Evolutionary conservation across 2,329 filamentous ascomycete genomes (phyloP), one percentile per base, ranked within the genome.

Genomic region (Westerdykella sp.): DNA sequence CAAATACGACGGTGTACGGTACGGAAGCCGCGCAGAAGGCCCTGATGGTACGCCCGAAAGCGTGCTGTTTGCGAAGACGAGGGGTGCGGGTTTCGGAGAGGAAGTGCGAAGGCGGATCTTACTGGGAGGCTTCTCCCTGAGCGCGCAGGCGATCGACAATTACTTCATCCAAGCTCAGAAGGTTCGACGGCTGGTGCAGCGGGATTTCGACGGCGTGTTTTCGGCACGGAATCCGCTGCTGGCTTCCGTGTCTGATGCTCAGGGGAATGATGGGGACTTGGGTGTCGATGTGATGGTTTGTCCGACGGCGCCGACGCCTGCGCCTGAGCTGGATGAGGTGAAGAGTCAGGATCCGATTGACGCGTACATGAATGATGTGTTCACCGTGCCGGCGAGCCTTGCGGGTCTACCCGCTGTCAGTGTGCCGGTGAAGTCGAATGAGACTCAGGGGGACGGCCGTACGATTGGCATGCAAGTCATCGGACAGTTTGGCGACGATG

Each of bases 1-100:
- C 44, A 96, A 95, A 65, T 98, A 96, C 65, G 94, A 98, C 57
- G 93, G 93, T 15, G 81, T 97, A n/a, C 84, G 93, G 10, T 98
- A 95, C 67, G 93, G 93, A 1, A 74, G 73, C 15, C 76, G 81
- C 23, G 70, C 62, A 9, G 43, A 59, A 7, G 75, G 73, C 37
- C 74, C 82, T 46, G 80, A 79, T 43, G 72, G 76, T 5, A 73
- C 71, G 10, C 75, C 76, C 7, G 75, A 78, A n/a, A 62, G 55
- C 22, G 62, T 67, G 5, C 54, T 69, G 7, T 97, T 93, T 65
- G 81, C 89, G 0, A 73, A 76, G 34, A 88, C 86, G 0, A 80
- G 93, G 44, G 84, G 83, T 12, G 67, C 73, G 28, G 83, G 83
- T 0, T 89, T 98, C 51, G 93, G 93, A 6, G 72, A 78, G 6